Evolutionary conservation across 176 grass and related monocot species (phyloP).

Genomic region (Miscanthus lutarioriparius): DNA sequence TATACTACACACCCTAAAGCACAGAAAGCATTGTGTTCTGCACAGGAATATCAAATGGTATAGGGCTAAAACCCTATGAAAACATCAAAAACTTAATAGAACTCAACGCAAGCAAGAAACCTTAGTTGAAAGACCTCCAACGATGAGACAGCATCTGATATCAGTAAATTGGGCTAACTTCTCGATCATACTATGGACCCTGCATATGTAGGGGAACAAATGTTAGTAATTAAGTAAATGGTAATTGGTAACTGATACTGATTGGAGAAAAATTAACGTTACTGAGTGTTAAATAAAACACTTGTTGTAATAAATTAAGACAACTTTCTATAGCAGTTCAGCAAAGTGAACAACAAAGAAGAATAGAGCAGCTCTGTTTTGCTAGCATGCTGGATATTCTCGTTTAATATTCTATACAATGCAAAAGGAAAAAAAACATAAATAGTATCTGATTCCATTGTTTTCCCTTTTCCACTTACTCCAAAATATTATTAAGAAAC

Average conservation of each 20-base stretch:
- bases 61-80: not conserved
- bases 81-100: constrained; percentile 10
- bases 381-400: not conserved
- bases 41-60: not conserved
- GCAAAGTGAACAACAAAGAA: not conserved
- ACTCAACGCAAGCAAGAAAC: constrained; percentile 37
- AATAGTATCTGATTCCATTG: not conserved
- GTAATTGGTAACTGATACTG: not conserved
- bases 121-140: constrained; percentile 93
- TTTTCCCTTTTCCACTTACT: not conserved
- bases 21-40: not conserved
- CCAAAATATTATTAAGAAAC: not conserved
- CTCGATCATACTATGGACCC: constrained; percentile 95
- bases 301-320: not conserved
- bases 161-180: constrained; percentile 96
- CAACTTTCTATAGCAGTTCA: not conserved
- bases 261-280: not conserved
- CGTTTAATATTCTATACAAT: not conserved
- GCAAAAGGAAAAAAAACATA: not conserved
- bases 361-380: not conserved
- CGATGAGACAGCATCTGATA: constrained; percentile 93
- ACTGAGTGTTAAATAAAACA: not conserved
- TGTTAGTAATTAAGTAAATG: constrained; percentile 20
- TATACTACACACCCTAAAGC: not conserved
- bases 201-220: constrained; percentile 36